Conservation (phyloP, 768 basidiomycete species). For the Lyophyllum shimeji region DNA sequence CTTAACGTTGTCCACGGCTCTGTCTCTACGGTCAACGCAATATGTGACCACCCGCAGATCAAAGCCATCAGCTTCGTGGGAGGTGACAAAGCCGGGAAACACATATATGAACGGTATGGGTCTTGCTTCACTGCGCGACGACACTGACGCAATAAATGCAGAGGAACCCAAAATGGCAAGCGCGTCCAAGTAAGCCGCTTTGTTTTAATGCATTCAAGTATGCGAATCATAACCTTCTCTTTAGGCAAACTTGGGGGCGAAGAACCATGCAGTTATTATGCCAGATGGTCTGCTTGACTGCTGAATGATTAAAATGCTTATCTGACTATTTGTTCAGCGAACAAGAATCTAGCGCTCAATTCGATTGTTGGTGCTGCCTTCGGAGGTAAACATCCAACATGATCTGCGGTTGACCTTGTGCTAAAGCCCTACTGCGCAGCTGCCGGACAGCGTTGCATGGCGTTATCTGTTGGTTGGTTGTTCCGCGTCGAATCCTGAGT, state of each 20-base stretch:
- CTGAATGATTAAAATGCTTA: background rate
- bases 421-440: conserved; percentile 42
- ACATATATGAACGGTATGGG: conserved; percentile 83
- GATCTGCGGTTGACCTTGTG: conserved; percentile 5
- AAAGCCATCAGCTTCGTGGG: conserved; percentile 97
- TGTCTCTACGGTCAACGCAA: conserved; percentile 86
- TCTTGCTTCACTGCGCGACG: background rate
- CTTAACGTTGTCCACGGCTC: conserved; percentile 92
- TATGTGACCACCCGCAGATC: conserved; percentile 90
- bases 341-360: conserved; percentile 89
- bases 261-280: conserved; percentile 94
- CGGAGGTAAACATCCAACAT: conserved; percentile 53
- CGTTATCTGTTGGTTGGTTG: conserved; percentile 79
- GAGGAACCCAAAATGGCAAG: conserved; percentile 85
- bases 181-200: conserved; percentile 64
- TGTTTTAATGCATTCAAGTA: background rate
- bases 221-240: background rate
- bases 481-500: background rate
- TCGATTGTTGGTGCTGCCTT: conserved; percentile 93
- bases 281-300: conserved; percentile 68
- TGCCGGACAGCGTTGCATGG: conserved; percentile 98
- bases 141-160: conserved; percentile 24
- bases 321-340: conserved; percentile 50
- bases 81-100: conserved; percentile 87
- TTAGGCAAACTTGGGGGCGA: conserved; percentile 82